Evolutionary conservation across 2,329 filamentous ascomycete species (phyloP).

Genomic region (Fusarium sacchari): DNA sequence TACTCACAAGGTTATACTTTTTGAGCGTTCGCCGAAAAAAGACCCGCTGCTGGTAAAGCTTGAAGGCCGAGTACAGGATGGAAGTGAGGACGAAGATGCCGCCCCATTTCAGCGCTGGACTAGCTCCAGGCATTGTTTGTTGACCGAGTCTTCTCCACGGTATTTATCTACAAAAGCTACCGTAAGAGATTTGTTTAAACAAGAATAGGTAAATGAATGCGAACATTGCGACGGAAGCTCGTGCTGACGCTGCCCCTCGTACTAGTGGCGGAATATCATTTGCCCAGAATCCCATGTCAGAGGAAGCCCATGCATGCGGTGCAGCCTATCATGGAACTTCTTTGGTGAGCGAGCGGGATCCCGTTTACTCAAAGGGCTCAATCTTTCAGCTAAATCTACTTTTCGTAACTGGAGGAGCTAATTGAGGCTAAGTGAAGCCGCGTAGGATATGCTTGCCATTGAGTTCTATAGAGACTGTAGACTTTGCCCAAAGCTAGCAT

Average conservation of each 20-base stretch:
- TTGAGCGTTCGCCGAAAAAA: neutral
- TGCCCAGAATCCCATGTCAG: neutral
- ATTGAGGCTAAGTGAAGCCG: too few relatives aligned
- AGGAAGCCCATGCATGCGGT: neutral
- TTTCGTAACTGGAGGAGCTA: neutral
- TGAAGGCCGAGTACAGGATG: neutral
- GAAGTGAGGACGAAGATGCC: neutral
- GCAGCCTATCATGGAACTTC: neutral
- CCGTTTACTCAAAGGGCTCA: neutral
- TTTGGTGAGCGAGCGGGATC: neutral
- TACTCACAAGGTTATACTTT: neutral
- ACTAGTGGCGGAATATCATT: neutral
- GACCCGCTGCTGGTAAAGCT: neutral
- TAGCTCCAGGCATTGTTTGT: neutral
- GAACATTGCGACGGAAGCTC: neutral
- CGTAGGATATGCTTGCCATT: neutral
- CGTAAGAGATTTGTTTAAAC: rapidly evolving
- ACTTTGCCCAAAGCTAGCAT: neutral
- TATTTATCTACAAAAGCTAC: neutral
- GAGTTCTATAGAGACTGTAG: too few relatives aligned
- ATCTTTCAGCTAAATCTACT: neutral
- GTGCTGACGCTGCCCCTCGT: neutral
- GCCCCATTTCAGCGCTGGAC: neutral
- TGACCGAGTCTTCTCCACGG: rapidly evolving
- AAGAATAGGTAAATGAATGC: neutral